Evolutionary conservation across 2,329 filamentous ascomycete genomes (phyloP).

Genomic region (Aspergillus fumigatiaffinis): DNA sequence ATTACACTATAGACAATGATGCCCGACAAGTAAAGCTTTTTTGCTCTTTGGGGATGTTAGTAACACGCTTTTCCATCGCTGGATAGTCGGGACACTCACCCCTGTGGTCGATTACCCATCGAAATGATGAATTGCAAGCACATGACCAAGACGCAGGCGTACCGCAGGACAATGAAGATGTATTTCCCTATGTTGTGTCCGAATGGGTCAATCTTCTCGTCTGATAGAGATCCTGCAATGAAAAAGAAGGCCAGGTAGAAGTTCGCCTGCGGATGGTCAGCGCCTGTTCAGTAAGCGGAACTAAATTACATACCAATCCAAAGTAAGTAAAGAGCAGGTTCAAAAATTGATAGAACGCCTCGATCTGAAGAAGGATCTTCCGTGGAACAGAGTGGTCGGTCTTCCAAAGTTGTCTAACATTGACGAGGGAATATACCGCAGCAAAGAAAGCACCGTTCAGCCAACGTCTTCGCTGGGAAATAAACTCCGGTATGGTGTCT

Average conservation of each 20-base stretch:
- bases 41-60: constrained; percentile 50
- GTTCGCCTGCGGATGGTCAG: constrained; percentile 60
- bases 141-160: constrained; percentile 81
- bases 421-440: constrained; percentile 92
- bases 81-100: constrained; percentile 43
- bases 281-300: background rate
- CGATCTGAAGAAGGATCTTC: constrained; percentile 88
- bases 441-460: constrained; percentile 98
- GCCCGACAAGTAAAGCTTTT: constrained; percentile 79
- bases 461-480: constrained; percentile 94
- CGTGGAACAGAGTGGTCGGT: constrained; percentile 88
- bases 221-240: constrained; percentile 82
- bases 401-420: constrained; percentile 86
- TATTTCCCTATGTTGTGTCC: constrained; percentile 78
- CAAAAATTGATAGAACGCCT: constrained; percentile 93
- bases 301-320: constrained; percentile 57
- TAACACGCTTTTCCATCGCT: background rate
- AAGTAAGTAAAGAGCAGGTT: constrained; percentile 96
- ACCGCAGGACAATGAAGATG: constrained; percentile 83
- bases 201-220: constrained; percentile 80
- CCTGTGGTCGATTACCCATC: constrained; percentile 93
- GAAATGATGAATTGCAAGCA: constrained; percentile 94
- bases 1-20: constrained; percentile 91
- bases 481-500: constrained; percentile 93
- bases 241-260: constrained; percentile 99